Evolutionary conservation across 2,329 filamentous ascomycete genomes (phyloP).

Genomic region (Colletotrichum costaricense): DNA sequence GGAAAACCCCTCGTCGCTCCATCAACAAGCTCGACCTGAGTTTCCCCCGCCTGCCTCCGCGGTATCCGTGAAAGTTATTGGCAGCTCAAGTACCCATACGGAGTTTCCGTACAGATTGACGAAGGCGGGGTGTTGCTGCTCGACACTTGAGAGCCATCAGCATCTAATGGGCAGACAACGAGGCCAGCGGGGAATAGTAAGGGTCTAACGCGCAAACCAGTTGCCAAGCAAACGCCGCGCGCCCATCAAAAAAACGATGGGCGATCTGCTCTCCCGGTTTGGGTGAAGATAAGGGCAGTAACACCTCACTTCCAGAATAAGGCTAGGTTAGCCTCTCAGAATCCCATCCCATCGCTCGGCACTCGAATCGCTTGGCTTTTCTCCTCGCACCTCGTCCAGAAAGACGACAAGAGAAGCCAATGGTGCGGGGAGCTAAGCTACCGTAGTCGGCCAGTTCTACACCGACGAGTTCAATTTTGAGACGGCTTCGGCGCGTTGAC

Average conservation of each 20-base stretch:
- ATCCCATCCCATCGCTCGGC: slow-evolving; percentile 7
- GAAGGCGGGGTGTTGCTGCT: background rate
- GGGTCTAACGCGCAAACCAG: slow-evolving; percentile 9
- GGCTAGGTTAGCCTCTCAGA: background rate
- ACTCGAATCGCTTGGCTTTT: slow-evolving; percentile 19
- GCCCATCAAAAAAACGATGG: background rate
- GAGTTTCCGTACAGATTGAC: background rate
- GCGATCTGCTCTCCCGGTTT: slow-evolving; percentile 12
- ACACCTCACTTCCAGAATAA: slow-evolving; percentile 13
- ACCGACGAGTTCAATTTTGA: background rate
- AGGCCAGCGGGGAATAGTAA: slow-evolving; percentile 7
- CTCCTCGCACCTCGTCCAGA: background rate
- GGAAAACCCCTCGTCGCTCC: slow-evolving; percentile 4
- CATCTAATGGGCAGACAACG: background rate
- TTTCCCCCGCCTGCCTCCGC: slow-evolving; percentile 8
- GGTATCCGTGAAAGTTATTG: background rate
- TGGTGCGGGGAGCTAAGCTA: background rate
- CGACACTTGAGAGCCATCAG: background rate
- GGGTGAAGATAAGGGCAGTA: slow-evolving; percentile 11
- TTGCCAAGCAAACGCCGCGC: slow-evolving; percentile 15
- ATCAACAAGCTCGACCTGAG: slow-evolving; percentile 8
- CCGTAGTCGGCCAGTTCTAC: slow-evolving; percentile 4
- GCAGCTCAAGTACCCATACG: background rate
- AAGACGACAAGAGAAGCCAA: background rate
- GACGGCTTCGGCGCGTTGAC: background rate